Evolutionary conservation across 1,139 yeast species (phyloP).

Genomic region (Martiniozyma asiatica): DNA sequence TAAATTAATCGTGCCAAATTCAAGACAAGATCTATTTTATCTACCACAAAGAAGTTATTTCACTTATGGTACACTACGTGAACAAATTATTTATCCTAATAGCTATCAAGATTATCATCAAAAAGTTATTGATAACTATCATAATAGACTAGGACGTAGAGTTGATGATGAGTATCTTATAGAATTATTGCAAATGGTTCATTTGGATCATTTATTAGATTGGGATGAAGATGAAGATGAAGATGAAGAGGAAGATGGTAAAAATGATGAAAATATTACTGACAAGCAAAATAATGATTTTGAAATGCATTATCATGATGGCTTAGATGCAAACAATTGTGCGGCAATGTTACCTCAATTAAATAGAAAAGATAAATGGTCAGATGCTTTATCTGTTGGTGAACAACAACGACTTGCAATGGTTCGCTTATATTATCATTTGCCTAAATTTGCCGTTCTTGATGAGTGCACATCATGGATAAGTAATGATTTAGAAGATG

Average conservation of each 20-base stretch:
- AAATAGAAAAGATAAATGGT: slow-evolving; percentile 70
- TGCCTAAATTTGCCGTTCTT: slow-evolving; percentile 84
- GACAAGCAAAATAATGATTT: neutral
- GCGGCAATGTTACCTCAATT: slow-evolving; percentile 24
- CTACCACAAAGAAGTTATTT: slow-evolving; percentile 89
- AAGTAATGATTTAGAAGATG: slow-evolving; percentile 80
- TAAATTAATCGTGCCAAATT: slow-evolving; percentile 52
- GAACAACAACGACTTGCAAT: slow-evolving; percentile 90
- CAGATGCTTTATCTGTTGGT: slow-evolving; percentile 79
- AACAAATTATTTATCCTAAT: slow-evolving; percentile 83
- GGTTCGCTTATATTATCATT: slow-evolving; percentile 85
- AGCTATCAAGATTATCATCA: slow-evolving; percentile 44
- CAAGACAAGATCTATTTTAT: slow-evolving; percentile 62
- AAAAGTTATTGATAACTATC: slow-evolving; percentile 19
- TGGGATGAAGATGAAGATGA: slow-evolving; percentile 11
- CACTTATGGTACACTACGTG: slow-evolving; percentile 63
- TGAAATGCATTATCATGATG: too few relatives aligned
- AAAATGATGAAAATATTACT: slow-evolving; percentile 1
- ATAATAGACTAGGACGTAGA: slow-evolving; percentile 13
- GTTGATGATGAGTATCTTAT: slow-evolving; percentile 52
- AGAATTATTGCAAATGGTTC: slow-evolving; percentile 47
- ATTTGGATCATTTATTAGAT: slow-evolving; percentile 42
- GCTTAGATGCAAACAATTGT: slow-evolving; percentile 2
- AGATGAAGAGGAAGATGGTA: slow-evolving; percentile 7
- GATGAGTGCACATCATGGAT: slow-evolving; percentile 96